Percentiles rank a stretch among this genome's conserved stretches.
Conservation (phyloP, 1,139 yeast genomes). For the Magnusiomyces clavatus region DNA sequence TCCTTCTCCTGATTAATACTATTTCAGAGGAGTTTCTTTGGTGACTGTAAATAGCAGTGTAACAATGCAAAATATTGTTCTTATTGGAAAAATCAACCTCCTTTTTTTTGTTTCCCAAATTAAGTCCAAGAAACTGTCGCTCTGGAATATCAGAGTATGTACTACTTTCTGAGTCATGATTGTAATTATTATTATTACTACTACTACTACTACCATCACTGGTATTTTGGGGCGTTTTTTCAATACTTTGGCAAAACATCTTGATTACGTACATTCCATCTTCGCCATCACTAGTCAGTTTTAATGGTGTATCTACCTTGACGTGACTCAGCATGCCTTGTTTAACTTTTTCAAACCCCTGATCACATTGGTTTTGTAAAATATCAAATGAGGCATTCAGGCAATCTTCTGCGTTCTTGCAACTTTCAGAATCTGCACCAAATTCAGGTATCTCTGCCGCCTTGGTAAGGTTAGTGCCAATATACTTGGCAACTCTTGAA, state of each 20-base stretch:
- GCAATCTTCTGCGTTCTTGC: not conserved
- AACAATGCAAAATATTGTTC: conserved; percentile 1
- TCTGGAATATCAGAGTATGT: not conserved
- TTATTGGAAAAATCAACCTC: not conserved
- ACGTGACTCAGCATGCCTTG: conserved; percentile 14
- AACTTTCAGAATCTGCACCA: conserved; percentile 5
- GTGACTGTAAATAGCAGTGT: conserved; percentile 1
- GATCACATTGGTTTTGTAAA: conserved; percentile 1
- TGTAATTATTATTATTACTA: too few relatives aligned
- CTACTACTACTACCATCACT: too few relatives aligned
- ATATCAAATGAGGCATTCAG: not conserved
- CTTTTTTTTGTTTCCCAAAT: not conserved
- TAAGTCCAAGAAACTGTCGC: not conserved
- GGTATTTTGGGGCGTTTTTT: not conserved
- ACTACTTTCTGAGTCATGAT: too few relatives aligned
- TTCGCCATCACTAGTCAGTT: not conserved
- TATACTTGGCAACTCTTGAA: conserved; percentile 20
- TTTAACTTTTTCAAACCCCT: conserved; percentile 14
- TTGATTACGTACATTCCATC: not conserved
- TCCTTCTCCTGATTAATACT: not conserved
- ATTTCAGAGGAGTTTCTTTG: not conserved
- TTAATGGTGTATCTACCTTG: not conserved
- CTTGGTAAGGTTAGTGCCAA: conserved; percentile 13
- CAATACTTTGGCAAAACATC: conserved; percentile 1
- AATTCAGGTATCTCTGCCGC: conserved; percentile 1